Evolutionary conservation across 345 rosid species (phyloP).

Genomic region (Physaria fendleri): DNA sequence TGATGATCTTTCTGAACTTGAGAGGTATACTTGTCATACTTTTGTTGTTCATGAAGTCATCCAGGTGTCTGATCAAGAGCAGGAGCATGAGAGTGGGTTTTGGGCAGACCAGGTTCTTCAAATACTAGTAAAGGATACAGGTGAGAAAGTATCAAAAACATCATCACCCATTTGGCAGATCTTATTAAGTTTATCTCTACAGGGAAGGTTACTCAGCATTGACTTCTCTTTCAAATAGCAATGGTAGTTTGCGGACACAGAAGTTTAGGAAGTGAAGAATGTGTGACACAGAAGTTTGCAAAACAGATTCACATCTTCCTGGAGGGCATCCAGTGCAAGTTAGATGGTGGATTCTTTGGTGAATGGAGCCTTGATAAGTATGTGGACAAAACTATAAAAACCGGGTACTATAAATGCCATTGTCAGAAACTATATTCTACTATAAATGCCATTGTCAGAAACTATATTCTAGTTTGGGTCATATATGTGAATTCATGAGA

Average conservation of each 20-base stretch:
- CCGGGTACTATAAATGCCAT: slow-evolving; percentile 43
- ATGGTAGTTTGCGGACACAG: slow-evolving; percentile 32
- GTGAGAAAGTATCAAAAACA: slow-evolving; percentile 34
- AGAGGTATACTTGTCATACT: slow-evolving; percentile 33
- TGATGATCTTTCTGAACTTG: slow-evolving; percentile 31
- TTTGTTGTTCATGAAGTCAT: slow-evolving; percentile 42
- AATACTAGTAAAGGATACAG: slow-evolving; percentile 47
- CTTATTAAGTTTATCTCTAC: slow-evolving; percentile 64
- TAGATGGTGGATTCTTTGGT: slow-evolving; percentile 85
- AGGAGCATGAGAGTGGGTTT: slow-evolving; percentile 35
- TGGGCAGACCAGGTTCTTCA: slow-evolving; percentile 56
- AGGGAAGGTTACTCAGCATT: slow-evolving; percentile 64
- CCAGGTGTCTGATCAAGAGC: slow-evolving; percentile 26
- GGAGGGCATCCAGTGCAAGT: slow-evolving; percentile 70
- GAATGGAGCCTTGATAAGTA: slow-evolving; percentile 90
- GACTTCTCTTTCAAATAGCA: slow-evolving; percentile 44
- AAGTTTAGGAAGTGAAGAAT: slow-evolving; percentile 41
- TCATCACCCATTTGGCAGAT: slow-evolving; percentile 65
- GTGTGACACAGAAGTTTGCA: slow-evolving; percentile 58
- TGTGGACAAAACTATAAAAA: slow-evolving; percentile 59
- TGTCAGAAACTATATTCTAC: slow-evolving; percentile 24
- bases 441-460: not conserved
- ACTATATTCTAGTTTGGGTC: not conserved
- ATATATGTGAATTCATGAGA: not conserved
- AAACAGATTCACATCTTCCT: slow-evolving; percentile 71